A percentile compares a stretch with the other conserved stretches of the same genome.
Conservation (phyloP, 2,329 filamentous ascomycete genomes). For the Alternaria alternata region DNA sequence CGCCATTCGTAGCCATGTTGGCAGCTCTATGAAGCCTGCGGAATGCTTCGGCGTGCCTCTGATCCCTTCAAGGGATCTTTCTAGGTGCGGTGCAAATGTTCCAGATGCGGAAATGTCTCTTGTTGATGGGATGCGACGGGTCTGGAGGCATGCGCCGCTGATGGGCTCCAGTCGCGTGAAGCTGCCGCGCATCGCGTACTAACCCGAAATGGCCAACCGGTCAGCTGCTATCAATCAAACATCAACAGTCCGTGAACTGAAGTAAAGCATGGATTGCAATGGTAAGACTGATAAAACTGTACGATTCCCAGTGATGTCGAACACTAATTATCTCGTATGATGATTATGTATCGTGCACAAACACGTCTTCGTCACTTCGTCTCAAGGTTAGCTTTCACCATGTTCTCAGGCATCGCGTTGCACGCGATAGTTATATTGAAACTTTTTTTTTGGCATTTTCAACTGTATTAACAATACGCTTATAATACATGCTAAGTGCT, state of each 20-base stretch:
- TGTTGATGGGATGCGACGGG: slow-evolving; percentile 31
- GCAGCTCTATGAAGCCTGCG: slow-evolving; percentile 45
- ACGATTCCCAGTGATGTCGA: background rate
- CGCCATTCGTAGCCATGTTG: slow-evolving; percentile 48
- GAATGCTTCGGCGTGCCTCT: slow-evolving; percentile 31
- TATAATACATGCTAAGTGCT: slow-evolving; percentile 1
- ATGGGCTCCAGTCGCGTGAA: slow-evolving; percentile 15
- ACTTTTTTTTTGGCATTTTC: background rate
- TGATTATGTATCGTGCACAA: background rate
- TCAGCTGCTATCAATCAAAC: slow-evolving; percentile 3
- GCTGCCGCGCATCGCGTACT: slow-evolving; percentile 20
- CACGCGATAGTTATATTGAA: background rate
- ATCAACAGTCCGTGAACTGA: background rate
- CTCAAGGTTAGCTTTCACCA: background rate
- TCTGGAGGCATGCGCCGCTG: slow-evolving; percentile 14
- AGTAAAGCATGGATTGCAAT: background rate
- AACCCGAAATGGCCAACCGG: slow-evolving; percentile 11
- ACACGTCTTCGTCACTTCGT: background rate
- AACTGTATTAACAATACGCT: background rate
- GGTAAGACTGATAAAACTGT: background rate
- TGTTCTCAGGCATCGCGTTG: background rate
- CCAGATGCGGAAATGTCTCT: slow-evolving; percentile 13
- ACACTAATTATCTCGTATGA: background rate
- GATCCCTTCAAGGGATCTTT: background rate
- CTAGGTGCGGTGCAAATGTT: slow-evolving; percentile 7